Conservation (phyloP, 495 filamentous ascomycete genomes). For the Xylaria palmicola region DNA sequence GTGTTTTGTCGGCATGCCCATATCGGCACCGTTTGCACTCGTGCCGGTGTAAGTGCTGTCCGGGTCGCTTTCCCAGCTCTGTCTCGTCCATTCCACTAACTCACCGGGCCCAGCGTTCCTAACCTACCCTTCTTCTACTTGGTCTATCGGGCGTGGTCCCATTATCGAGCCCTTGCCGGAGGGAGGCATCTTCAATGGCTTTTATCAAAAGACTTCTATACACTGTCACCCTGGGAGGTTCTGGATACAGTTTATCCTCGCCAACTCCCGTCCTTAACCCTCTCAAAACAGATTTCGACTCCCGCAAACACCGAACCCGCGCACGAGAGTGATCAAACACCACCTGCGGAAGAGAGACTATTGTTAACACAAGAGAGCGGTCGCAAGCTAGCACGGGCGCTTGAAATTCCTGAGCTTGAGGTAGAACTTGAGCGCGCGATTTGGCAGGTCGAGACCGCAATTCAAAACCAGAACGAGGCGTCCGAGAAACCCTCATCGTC, state of each 20-base stretch:
- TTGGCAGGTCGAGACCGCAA: slow-evolving; percentile 73
- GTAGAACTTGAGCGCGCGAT: slow-evolving; percentile 89
- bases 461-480: slow-evolving; percentile 50
- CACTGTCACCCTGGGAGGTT: slow-evolving; percentile 56
- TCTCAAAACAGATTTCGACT: slow-evolving; percentile 23
- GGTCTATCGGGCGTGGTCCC: slow-evolving; percentile 71
- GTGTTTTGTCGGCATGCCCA: slow-evolving; percentile 78
- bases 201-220: slow-evolving; percentile 65
- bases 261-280: slow-evolving; percentile 8
- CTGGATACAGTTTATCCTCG: slow-evolving; percentile 72
- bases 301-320: slow-evolving; percentile 36
- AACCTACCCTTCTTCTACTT: slow-evolving; percentile 99
- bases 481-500: slow-evolving; percentile 1
- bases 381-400: slow-evolving; percentile 62
- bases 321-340: slow-evolving; percentile 19
- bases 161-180: slow-evolving; percentile 73
- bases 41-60: slow-evolving; percentile 71
- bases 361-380: slow-evolving; percentile 60
- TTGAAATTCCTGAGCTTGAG: slow-evolving; percentile 80
- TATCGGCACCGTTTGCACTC: slow-evolving; percentile 77
- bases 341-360: slow-evolving; percentile 50
- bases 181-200: slow-evolving; percentile 84
- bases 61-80: neutral
- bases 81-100: slow-evolving; percentile 2
- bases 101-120: slow-evolving; percentile 59